Conservation (phyloP, 495 filamentous ascomycete genomes). For the Pseudomonodictys pantanalensis region DNA sequence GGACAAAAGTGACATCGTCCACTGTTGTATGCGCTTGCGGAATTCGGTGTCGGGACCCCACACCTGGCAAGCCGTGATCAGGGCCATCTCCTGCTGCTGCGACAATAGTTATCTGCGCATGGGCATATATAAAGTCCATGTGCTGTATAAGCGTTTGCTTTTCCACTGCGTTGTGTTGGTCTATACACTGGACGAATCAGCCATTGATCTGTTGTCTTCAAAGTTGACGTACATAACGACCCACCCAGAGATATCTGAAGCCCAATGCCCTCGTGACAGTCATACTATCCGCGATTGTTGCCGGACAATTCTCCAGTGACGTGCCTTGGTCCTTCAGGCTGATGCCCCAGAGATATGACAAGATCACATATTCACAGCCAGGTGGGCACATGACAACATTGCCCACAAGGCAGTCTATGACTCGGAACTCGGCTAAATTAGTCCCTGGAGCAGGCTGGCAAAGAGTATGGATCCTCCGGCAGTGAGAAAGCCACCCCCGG, state of each 20-base stretch:
- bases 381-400: neutral
- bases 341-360: neutral
- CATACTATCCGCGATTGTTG: neutral
- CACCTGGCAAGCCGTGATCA: neutral
- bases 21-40: neutral
- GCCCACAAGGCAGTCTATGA: neutral
- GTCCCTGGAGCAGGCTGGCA: too few species aligned
- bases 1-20: neutral
- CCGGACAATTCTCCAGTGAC: neutral
- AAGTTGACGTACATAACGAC: neutral
- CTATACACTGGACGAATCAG: neutral
- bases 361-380: neutral
- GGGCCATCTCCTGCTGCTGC: neutral
- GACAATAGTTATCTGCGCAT: neutral
- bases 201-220: neutral
- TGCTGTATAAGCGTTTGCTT: neutral
- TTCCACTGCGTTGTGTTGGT: neutral
- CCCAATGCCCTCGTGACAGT: neutral
- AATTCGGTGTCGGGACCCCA: neutral
- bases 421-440: neutral
- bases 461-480: too few species aligned
- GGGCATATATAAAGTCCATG: neutral
- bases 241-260: neutral
- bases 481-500: too few species aligned
- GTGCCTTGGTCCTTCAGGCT: neutral